Conservation (phyloP, 1,284 basidiomycete genomes). For the Papiliotrema terrestris region DNA sequence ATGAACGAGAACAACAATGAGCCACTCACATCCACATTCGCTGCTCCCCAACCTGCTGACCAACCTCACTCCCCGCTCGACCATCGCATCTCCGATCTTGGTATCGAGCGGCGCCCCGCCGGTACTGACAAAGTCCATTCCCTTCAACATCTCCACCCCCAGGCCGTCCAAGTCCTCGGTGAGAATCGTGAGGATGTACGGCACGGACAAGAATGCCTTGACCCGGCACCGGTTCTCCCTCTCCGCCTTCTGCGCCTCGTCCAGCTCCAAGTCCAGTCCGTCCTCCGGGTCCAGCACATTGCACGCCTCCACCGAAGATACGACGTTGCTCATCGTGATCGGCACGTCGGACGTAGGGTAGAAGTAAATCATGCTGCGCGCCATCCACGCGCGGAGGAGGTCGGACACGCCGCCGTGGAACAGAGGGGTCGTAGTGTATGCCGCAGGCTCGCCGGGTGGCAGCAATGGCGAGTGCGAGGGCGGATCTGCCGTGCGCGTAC, state of each 20-base stretch:
- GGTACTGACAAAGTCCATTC: conserved; percentile 48
- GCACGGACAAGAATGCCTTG: conserved; percentile 38
- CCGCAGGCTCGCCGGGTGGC: conserved; percentile 20
- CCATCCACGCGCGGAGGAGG: conserved; percentile 48
- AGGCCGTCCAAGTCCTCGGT: conserved; percentile 27
- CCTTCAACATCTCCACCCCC: conserved; percentile 32
- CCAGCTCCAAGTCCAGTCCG: background rate
- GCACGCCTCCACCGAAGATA: conserved; percentile 36
- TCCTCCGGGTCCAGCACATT: background rate
- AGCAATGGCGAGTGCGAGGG: background rate
- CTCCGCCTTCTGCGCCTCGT: conserved; percentile 9
- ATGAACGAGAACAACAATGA: too few species aligned
- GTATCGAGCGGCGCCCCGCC: conserved; percentile 49
- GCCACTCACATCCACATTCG: conserved; percentile 45
- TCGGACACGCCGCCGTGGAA: conserved; percentile 52
- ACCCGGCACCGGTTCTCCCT: conserved; percentile 15
- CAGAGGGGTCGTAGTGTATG: conserved; percentile 51
- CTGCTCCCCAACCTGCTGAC: conserved; percentile 50
- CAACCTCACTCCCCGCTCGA: conserved; percentile 38
- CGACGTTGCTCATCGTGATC: conserved; percentile 40
- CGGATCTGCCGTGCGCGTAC: background rate
- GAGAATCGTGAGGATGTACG: conserved; percentile 49
- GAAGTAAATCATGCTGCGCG: conserved; percentile 45
- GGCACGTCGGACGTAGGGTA: conserved; percentile 46
- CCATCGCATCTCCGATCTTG: conserved; percentile 44